A percentile compares a stretch with the other conserved stretches of the same genome.
phyloP scores from a whole-genome alignment of 2,329 filamentous ascomycete genomes.

The Xylaria digitata region DNA sequence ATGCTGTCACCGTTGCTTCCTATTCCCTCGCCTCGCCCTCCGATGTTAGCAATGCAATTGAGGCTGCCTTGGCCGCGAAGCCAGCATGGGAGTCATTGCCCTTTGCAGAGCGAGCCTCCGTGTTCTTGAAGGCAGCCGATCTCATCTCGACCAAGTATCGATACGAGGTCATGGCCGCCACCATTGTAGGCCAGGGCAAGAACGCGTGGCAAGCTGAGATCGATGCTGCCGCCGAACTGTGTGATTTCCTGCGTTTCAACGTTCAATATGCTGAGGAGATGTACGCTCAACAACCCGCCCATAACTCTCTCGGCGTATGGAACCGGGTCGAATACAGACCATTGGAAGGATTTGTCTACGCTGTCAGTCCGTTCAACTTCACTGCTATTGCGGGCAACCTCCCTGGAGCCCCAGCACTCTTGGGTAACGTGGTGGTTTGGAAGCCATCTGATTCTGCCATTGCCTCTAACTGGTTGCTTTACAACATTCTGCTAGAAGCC shows the following conservation, averaged over 20 bases:
- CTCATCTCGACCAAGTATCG: slow-evolving; percentile 91
- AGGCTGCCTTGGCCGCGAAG: slow-evolving; percentile 87
- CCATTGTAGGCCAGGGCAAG: slow-evolving; percentile 97
- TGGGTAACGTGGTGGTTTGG: slow-evolving; percentile 96
- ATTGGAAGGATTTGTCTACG: slow-evolving; percentile 95
- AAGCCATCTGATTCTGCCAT: slow-evolving; percentile 93
- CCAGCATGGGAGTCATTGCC: slow-evolving; percentile 85
- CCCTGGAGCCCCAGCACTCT: slow-evolving; percentile 81
- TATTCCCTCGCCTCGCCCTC: slow-evolving; percentile 84
- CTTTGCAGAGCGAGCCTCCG: slow-evolving; percentile 88
- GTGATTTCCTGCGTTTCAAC: slow-evolving; percentile 94
- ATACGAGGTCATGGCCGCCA: slow-evolving; percentile 95
- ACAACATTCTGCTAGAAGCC: slow-evolving; percentile 90
- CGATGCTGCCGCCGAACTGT: slow-evolving; percentile 90
- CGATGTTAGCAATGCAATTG: slow-evolving; percentile 83
- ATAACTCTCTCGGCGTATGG: slow-evolving; percentile 87
- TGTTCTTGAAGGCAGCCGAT: slow-evolving; percentile 97
- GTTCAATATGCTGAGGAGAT: slow-evolving; percentile 93
- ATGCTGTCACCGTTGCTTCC: slow-evolving; percentile 79
- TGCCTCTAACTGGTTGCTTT: slow-evolving; percentile 89
- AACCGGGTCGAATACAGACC: slow-evolving; percentile 91
- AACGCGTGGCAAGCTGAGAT: slow-evolving; percentile 99
- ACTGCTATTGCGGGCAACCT: slow-evolving; percentile 94
- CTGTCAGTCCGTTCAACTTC: slow-evolving; percentile 96
- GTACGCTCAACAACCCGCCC: slow-evolving; percentile 85